Conservation (phyloP, 768 basidiomycete species). For the Tulasnella calospora region DNA sequence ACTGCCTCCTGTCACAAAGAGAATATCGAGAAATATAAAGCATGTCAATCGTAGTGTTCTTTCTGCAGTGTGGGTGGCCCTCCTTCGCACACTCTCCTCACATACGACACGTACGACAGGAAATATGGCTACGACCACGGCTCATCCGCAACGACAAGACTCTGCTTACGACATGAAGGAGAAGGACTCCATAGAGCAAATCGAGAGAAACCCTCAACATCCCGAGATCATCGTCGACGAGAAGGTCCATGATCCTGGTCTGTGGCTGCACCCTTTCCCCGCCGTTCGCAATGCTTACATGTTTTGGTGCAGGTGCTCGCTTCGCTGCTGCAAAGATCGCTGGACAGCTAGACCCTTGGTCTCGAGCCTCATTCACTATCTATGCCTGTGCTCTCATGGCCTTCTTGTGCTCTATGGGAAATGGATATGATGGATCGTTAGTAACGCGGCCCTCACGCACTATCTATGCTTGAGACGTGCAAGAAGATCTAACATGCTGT, state of each 20-base stretch:
- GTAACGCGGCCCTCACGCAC: background rate
- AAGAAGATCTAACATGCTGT: background rate
- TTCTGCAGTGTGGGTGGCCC: background rate
- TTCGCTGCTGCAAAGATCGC: slow-evolving; percentile 18
- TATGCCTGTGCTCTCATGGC: slow-evolving; percentile 17
- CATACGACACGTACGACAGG: background rate
- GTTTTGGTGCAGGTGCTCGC: background rate
- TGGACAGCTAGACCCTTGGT: slow-evolving; percentile 18
- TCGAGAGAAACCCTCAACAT: background rate
- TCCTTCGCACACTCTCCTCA: background rate
- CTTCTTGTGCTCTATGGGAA: slow-evolving; percentile 23
- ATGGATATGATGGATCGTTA: slow-evolving; percentile 25
- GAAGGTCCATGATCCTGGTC: slow-evolving; percentile 8
- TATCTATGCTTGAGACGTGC: background rate
- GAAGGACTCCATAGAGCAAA: slow-evolving; percentile 4
- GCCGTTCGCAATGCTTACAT: background rate
- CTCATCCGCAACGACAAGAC: background rate
- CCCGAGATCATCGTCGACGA: slow-evolving; percentile 6
- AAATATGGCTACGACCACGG: background rate
- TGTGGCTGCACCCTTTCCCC: background rate
- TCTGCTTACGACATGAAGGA: background rate
- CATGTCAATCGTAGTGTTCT: background rate
- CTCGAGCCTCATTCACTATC: slow-evolving; percentile 17
- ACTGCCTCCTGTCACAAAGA: background rate
- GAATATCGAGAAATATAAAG: background rate